Evolutionary conservation across 2,329 filamentous ascomycete species (phyloP).

Genomic region (Colletotrichum zoysiae): DNA sequence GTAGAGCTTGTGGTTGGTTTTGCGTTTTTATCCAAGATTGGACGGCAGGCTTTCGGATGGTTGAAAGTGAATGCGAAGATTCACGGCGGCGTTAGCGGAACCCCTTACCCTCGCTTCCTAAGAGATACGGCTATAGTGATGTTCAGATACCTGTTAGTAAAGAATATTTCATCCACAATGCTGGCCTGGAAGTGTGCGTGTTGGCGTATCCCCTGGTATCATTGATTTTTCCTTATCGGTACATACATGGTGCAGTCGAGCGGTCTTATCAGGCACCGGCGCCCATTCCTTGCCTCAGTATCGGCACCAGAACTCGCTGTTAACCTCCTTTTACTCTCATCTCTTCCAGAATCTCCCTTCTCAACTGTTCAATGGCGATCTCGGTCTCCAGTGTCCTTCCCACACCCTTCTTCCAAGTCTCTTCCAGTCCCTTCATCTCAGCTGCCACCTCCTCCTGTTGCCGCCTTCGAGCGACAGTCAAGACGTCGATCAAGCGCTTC

Average conservation of each 20-base stretch:
- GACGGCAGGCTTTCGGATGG: conserved; percentile 32
- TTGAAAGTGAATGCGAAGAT: conserved; percentile 30
- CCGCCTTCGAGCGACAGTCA: conserved; percentile 77
- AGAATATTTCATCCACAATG: conserved; percentile 33
- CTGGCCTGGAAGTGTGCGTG: not conserved
- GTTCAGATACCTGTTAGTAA: conserved; percentile 49
- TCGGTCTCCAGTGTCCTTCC: conserved; percentile 87
- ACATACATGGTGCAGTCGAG: not conserved
- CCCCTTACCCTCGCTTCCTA: conserved; percentile 51
- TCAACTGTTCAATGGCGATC: conserved; percentile 81
- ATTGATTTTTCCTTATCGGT: conserved; percentile 20
- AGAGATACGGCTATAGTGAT: conserved; percentile 53
- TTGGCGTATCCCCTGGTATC: conserved; percentile 20
- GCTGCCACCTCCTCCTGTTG: conserved; percentile 78
- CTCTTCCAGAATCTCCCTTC: conserved; percentile 74
- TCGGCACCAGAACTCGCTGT: not conserved
- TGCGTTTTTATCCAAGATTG: conserved; percentile 36
- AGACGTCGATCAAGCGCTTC: conserved; percentile 77
- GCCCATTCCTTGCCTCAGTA: not conserved
- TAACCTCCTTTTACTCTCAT: conserved; percentile 53
- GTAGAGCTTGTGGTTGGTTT: not conserved
- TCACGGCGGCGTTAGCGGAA: conserved; percentile 46
- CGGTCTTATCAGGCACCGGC: conserved; percentile 1
- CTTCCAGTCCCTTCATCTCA: conserved; percentile 81
- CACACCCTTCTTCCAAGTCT: conserved; percentile 83